phyloP scores from a whole-genome alignment of 2,329 filamentous ascomycete species.

The Cercospora sojina region DNA sequence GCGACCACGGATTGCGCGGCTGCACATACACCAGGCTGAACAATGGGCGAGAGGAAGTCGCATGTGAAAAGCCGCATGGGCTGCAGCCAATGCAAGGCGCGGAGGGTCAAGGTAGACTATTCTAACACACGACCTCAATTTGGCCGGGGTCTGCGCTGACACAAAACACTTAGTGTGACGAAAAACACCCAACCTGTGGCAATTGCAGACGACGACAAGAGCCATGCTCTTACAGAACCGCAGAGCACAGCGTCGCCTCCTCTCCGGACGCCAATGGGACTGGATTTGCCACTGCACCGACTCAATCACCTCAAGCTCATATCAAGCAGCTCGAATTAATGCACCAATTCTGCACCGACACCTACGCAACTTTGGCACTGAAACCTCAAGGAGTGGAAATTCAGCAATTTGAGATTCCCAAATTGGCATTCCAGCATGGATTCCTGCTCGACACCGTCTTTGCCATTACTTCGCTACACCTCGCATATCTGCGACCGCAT shows the following conservation, averaged over 20 bases:
- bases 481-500: conserved; percentile 20
- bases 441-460: conserved; percentile 29
- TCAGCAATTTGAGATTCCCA: conserved; percentile 24
- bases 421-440: conserved; percentile 23
- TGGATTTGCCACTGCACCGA: conserved; percentile 10
- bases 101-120: conserved; percentile 34
- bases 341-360: conserved; percentile 27
- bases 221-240: conserved; percentile 26
- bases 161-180: conserved; percentile 20
- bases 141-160: background rate
- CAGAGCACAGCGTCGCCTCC: conserved; percentile 15
- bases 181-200: conserved; percentile 22
- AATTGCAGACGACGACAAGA: conserved; percentile 29
- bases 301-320: conserved; percentile 12
- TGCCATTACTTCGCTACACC: conserved; percentile 27
- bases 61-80: conserved; percentile 31
- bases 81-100: conserved; percentile 32
- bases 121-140: background rate
- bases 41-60: conserved; percentile 24
- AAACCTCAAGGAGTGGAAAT: conserved; percentile 4
- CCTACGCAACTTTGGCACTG: conserved; percentile 20
- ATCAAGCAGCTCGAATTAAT: conserved; percentile 28
- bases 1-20: background rate
- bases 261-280: conserved; percentile 16
- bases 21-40: background rate